Evolutionary conservation across 192 early-diverging fungal species (phyloP).

Genomic region (Entomortierella parvispora): DNA sequence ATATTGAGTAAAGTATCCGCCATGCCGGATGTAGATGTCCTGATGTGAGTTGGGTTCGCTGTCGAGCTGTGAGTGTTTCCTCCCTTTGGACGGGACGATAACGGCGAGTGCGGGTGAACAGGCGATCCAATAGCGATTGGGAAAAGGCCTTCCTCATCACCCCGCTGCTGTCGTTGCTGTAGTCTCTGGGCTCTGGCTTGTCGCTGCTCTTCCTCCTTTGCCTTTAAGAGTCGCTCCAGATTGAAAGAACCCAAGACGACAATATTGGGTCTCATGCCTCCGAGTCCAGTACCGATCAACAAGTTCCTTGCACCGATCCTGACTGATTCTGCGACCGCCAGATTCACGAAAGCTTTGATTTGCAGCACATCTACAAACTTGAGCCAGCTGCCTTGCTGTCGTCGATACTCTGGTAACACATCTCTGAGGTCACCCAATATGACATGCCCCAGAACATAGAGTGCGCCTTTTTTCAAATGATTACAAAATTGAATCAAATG

Average conservation of each 20-base stretch:
- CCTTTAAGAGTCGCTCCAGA: conserved; percentile 35
- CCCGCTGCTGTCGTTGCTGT: neutral
- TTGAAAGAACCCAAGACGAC: conserved; percentile 71
- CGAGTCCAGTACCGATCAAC: conserved; percentile 70
- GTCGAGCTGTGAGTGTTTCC: neutral
- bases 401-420: conserved; percentile 57
- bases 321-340: conserved; percentile 60
- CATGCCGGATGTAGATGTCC: conserved; percentile 5
- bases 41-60: neutral
- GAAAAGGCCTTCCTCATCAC: neutral
- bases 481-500: conserved; percentile 75
- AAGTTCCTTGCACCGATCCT: conserved; percentile 65
- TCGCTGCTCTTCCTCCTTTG: conserved; percentile 16
- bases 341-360: conserved; percentile 74
- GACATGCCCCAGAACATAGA: conserved; percentile 74
- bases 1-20: conserved; percentile 38
- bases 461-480: conserved; percentile 74
- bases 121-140: neutral
- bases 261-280: conserved; percentile 76
- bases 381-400: conserved; percentile 69
- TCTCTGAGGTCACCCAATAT: conserved; percentile 64
- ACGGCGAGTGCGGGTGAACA: neutral
- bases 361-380: conserved; percentile 64
- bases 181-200: neutral
- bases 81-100: neutral